Evolutionary conservation across 2,329 filamentous ascomycete species (phyloP).

Genomic region (Coniochaeta hoffmannii): DNA sequence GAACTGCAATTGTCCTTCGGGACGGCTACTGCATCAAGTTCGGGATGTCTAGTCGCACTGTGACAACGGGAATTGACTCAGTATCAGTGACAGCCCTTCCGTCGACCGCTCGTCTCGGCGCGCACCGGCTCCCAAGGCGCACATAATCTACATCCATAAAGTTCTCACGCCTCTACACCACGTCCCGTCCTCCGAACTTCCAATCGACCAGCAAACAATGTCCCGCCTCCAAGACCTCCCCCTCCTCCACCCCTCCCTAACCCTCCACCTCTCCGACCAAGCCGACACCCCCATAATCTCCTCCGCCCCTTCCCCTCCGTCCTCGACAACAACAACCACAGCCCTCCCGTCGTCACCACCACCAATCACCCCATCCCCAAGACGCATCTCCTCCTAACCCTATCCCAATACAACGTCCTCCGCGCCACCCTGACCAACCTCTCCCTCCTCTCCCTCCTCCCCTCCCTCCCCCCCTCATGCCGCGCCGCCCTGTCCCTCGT

Average conservation of each 20-base stretch:
- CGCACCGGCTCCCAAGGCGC: neutral
- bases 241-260: conserved; percentile 41
- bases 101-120: neutral
- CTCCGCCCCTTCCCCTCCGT: conserved; percentile 25
- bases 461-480: conserved; percentile 23
- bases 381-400: conserved; percentile 28
- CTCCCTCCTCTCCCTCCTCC: conserved; percentile 23
- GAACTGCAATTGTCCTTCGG: too few species aligned
- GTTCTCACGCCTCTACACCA: too few species aligned
- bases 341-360: neutral
- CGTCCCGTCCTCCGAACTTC: neutral
- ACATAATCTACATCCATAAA: too few species aligned
- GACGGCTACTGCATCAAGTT: too few species aligned
- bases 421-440: conserved; percentile 29
- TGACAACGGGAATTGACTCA: too few species aligned
- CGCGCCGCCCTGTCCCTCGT: conserved; percentile 16
- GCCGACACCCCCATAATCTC: conserved; percentile 51
- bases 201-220: conserved; percentile 18
- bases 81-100: neutral
- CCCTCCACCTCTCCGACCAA: conserved; percentile 50
- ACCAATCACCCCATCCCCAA: too few species aligned
- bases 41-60: too few species aligned
- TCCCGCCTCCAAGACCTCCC: conserved; percentile 27
- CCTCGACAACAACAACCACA: neutral
- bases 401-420: conserved; percentile 32